Base-by-base conservation (phyloP, 257 asterid species). In the Leptodermis oblonga region DNA sequence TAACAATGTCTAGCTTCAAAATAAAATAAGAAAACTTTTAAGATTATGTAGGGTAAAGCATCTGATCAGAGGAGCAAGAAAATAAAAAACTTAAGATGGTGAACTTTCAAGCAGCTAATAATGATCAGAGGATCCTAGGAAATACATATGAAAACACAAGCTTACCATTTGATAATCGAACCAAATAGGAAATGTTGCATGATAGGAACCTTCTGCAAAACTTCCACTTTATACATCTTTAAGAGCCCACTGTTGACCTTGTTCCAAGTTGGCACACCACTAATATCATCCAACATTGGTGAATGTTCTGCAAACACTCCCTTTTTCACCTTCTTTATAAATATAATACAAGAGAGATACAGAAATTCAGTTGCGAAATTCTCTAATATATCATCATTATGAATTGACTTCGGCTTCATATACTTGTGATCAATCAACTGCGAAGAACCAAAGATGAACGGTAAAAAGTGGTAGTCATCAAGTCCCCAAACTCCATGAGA, bases 401-500 rank as follows among this genome's bases (percentile, higher is more conserved):
- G 98, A 77, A 92, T 90, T 13, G 98, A 92, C 78, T 88, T 92
- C 20, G 98, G 98, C 81, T 90, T 92, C 98, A 92, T 92, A 74
- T 92, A 88, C 84, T 92, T 92, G 86, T 92, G 98, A 62, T 83
- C 95, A 74, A 92, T 82, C 88, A 92, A 79, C 78, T 92, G 98
- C 1, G 97, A 92, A 41, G 97, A 84, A 65, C 98, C 98, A 69
- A 88, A 92, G 70, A 90, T 74, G 83, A 85, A 90, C 34, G 98
- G 97, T 82, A 92, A 75, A 81, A 90, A 90, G 77, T 90, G 98
- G 78, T 92, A 86, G 82, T 92, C 98, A 75, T 92, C 98, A 39
- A 92, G 96, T 51, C 98, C 97, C 98, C 97, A 92, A 67, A 92
- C 98, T 42, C 98, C 97, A 25, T 92, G 98, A 70, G 98, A 92